Base-by-base conservation (phyloP, 2,329 filamentous ascomycete genomes). In the Colletotrichum godetiae region DNA sequence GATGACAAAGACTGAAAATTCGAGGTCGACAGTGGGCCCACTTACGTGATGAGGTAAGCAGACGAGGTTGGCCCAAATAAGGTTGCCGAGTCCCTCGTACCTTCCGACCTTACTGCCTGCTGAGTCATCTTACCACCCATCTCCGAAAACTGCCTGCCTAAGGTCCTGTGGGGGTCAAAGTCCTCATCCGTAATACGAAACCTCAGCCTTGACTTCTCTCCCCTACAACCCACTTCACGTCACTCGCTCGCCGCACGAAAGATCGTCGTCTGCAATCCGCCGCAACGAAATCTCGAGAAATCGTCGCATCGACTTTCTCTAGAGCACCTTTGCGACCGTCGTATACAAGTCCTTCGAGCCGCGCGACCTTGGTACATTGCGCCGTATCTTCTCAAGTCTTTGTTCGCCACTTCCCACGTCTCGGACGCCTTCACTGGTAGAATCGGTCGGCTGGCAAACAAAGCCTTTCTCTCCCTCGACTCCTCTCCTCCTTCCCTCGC, bases 391-490 rank as follows among this genome's bases (percentile, higher is more conserved):
- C 61, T 42, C 67, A 56, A 27, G 63, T 64, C 60, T 71, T 77
- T 78, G 75, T 74, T 73, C 68, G 68, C 76, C 78, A 76, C 76
- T 77, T 49, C 42, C 19, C 7, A 49, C 42, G 42, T 49, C 80
- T 82, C 86, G 86, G 90, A 92, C 87, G 85, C 90, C 90, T 92
- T 92, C 78, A 90, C 86, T 92, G 89, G 90, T 90, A 37, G 69
- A 75, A 71, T 76, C 56, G 67, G 76, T 76, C 76, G 76, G 72
- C 63, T 68, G 72, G 69, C 72, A 70, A 58, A 22, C 62, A 60
- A 37, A 52, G 55, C 24, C 42, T 63, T 12, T 27, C 11, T 55
- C 63, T 68, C 19, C 37, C 37, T 66, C 49, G 24, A 52, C 42
- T 35, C 22, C 37, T 62, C 64, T 24, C 53, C 49, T 57, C 61